Base-by-base conservation (phyloP, 1,284 basidiomycete genomes). In the Ceratobasidium sp. region DNA sequence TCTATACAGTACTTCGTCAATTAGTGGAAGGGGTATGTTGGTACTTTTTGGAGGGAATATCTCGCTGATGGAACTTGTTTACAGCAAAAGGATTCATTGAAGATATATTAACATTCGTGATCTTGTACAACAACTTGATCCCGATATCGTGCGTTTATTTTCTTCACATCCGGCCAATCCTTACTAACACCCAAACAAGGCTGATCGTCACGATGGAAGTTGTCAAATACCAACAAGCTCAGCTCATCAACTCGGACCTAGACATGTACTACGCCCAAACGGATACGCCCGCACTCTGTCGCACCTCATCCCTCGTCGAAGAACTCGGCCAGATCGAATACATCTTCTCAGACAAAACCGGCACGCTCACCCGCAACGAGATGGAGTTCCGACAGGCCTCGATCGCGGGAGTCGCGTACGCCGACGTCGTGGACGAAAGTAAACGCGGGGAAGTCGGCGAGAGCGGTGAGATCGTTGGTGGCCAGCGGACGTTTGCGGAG, bases 201-300 rank as follows among this genome's bases (percentile, higher is more conserved):
- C 92, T 99, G 81, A 98, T 99, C 84, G 97, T 99, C 83, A 99
- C 98, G 0, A 99, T 99, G 94, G 98, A 99, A 87, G 94, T 99
- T 40, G 98, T 99, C 88, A 99, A 99, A 85, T 99, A 94, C 83
- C 96, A 98, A 85, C 98, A 99, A 86, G 97, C 98, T 0, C 93
- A 94, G 69, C 90, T 99, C 76, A 99, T 99, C 89, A 99, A 99
- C 85, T 97, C 92, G 49, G 98, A 99, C 85, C 90, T 97, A 77
- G 95, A 97, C 85, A 97, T 96, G 95, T 99, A 99, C 86, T 95
- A 99, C 84, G 92, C 93, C 2, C 92, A 89, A 78, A 98, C 97
- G 3, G 97, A 99, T 84, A 99, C 97, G 0, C 96, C 98, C 0
- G 98, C 98, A 0, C 89, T 98, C 10, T 99, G 98, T 84, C 93